Evolutionary conservation across 257 asterid species (phyloP).

Genomic region (Datura wrightii): DNA sequence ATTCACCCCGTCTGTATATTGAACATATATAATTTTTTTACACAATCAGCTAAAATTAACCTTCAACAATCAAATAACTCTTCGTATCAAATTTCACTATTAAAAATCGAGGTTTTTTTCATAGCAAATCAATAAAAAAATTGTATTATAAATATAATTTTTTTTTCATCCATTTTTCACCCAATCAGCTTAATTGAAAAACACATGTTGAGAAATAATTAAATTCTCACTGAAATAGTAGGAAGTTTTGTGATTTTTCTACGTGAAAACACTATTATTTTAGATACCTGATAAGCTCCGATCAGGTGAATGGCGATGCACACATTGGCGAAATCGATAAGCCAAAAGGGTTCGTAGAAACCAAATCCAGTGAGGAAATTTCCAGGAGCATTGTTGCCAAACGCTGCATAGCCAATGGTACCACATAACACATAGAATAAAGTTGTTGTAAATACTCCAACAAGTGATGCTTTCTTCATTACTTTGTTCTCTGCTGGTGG

Average conservation of each 20-base stretch:
- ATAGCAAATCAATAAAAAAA: no score
- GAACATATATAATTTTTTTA: background rate
- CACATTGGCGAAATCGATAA: slow-evolving; percentile 44
- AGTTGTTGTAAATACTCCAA: slow-evolving; percentile 38
- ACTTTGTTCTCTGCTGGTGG: slow-evolving; percentile 58
- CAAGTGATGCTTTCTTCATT: slow-evolving; percentile 58
- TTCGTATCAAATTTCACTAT: background rate
- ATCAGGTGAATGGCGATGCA: slow-evolving; percentile 47
- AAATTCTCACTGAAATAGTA: no score
- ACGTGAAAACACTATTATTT: no score
- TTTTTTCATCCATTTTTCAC: no score
- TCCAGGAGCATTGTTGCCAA: slow-evolving; percentile 48
- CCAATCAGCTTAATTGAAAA: no score
- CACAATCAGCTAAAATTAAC: background rate
- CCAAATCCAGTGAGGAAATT: slow-evolving; percentile 55
- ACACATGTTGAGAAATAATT: no score
- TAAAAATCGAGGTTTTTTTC: no score
- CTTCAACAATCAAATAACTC: background rate
- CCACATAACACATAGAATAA: slow-evolving; percentile 47
- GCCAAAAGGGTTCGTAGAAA: slow-evolving; percentile 52
- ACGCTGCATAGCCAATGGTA: slow-evolving; percentile 48
- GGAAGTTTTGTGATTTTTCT: no score
- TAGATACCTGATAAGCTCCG: slow-evolving; percentile 47
- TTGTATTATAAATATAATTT: no score
- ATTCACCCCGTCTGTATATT: no score